Base-by-base conservation (phyloP, 805 yeast genomes). In the Zygosaccharomyces siamensis region DNA sequence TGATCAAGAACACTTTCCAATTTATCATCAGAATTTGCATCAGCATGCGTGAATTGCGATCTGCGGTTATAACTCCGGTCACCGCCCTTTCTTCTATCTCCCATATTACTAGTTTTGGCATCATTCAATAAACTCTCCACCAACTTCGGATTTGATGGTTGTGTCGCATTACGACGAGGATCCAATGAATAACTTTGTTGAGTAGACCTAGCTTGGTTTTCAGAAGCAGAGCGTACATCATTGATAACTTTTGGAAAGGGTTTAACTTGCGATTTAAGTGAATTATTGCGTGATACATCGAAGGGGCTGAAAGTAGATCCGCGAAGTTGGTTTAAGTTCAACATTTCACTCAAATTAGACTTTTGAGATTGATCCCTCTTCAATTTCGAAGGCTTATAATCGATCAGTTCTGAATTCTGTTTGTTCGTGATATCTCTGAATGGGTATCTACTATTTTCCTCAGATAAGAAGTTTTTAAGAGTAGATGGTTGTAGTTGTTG, bases 101-200 rank as follows among this genome's bases (percentile, higher is more conserved):
- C 38, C 16, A 50, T 16, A 11, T 41, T 48, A 2, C 35, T 53
- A 3, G 54, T 40, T 36, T 41, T 49, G 23, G 51, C 33, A 20
- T 49, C 32, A n/a, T 52, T 47, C 38, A 60, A 46, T 12, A 60
- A 39, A 21, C 53, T 49, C 27, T 55, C 61, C 7, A 60, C 41
- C 2, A 54, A 47, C 20, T 47, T 56, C 7, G 61, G 44, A 24
- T 53, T 54, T 2, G 38, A 47, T 7, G 69, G 67, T 41, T 61
- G 64, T 3, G 67, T 54, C 8, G 56, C 38, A 42, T 59, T 62
- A 27, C 65, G 59, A 40, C 66, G 63, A 5, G 69, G 69, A 45
- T 65, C 69, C 31, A 65, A 46, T 0, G 68, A 63, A 14, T 35
- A 24, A 4, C 30, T 14, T n/a, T 39, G 35, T 12, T 24, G 44